These are phyloP conservation scores for Oxytropis ochrocephala DNA, from an alignment of 306 rosid genomes.

Conservation along the genomic window DNA sequence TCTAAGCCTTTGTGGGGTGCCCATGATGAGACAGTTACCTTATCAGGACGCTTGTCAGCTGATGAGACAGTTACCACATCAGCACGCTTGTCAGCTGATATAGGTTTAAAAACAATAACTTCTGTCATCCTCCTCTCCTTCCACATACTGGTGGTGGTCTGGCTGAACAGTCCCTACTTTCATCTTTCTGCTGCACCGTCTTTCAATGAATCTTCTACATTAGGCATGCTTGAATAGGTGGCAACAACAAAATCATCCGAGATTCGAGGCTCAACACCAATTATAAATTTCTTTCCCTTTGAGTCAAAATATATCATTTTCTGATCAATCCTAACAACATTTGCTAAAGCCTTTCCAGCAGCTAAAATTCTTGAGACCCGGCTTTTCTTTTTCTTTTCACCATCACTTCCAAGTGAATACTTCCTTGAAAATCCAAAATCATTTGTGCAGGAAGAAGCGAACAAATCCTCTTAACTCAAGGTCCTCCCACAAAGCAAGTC, in stretches of 20 bases:
- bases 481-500: constrained; percentile 94
- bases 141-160: constrained; percentile 38
- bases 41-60: constrained; percentile 60
- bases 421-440: constrained; percentile 87
- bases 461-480: constrained; percentile 83
- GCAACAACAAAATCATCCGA: constrained; percentile 37
- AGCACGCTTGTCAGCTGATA: constrained; percentile 57
- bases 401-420: constrained; percentile 59
- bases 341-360: constrained; percentile 81
- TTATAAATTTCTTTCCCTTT: constrained; percentile 54
- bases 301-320: constrained; percentile 53
- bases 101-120: constrained; percentile 89
- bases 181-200: constrained; percentile 37
- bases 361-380: constrained; percentile 75
- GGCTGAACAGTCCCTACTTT: constrained; percentile 29
- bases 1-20: constrained; percentile 34
- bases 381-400: constrained; percentile 63
- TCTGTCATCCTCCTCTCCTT: constrained; percentile 91
- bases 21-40: constrained; percentile 25
- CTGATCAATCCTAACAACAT: constrained; percentile 59
- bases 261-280: constrained; percentile 51
- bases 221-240: constrained; percentile 28
- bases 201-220: constrained; percentile 28
- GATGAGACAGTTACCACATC: constrained; percentile 20
- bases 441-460: constrained; percentile 88